Percentiles rank a stretch among this genome's conserved stretches.
Evolutionary conservation across 2,329 filamentous ascomycete species (phyloP).

Genomic region (Dothideomycetes sp.): DNA sequence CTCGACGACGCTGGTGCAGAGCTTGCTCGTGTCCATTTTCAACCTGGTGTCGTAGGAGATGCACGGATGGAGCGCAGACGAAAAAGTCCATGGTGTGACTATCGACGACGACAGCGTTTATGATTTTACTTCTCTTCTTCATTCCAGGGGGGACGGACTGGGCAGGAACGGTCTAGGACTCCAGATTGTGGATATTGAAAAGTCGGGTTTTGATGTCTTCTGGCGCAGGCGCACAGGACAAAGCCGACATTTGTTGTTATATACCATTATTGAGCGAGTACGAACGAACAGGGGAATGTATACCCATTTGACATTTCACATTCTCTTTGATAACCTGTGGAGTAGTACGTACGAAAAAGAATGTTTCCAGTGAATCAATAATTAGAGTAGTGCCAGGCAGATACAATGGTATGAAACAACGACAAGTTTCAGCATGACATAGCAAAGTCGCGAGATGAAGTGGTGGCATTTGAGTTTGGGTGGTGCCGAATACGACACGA

Average conservation of each 20-base stretch:
- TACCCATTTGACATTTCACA: too few relatives aligned
- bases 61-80: too few relatives aligned
- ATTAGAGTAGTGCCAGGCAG: too few relatives aligned
- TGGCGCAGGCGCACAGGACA: neutral
- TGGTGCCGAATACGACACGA: too few relatives aligned
- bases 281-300: neutral
- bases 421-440: too few relatives aligned
- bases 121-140: neutral
- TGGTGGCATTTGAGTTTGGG: too few relatives aligned
- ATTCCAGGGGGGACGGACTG: neutral
- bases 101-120: neutral
- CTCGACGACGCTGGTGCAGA: slow-evolving; percentile 20
- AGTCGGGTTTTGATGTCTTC: neutral
- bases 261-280: neutral
- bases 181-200: neutral
- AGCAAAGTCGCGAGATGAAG: too few relatives aligned
- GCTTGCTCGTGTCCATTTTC: slow-evolving; percentile 28
- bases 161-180: neutral
- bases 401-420: too few relatives aligned
- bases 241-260: neutral
- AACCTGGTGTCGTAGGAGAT: slow-evolving; percentile 9
- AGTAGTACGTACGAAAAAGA: too few relatives aligned
- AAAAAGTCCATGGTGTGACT: too few relatives aligned
- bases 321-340: too few relatives aligned
- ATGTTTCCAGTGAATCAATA: too few relatives aligned